Evolutionary conservation across 352 stramenopile species (phyloP), one percentile per base, ranked within the genome.

Genomic region (Pythium graminicola): DNA sequence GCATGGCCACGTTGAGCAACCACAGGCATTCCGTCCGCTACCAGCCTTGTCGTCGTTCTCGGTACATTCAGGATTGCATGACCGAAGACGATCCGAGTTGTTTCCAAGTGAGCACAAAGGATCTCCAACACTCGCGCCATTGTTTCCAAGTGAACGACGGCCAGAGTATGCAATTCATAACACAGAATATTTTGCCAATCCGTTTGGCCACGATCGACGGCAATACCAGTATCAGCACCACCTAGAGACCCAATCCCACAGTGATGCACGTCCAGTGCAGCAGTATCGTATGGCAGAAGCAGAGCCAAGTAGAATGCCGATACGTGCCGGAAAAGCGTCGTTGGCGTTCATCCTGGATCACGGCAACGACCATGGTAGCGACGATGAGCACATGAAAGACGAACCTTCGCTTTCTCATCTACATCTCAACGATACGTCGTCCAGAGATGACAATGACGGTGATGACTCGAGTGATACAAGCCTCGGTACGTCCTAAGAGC

Each of bases 311-410:
- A n/a, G 40, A n/a, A 45, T 46, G n/a, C 52, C 52, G 23, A 14
- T 29, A 31, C 50, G 46, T 48, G 45, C 48, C 1, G 54, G 46
- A 17, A 71, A 71, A 19, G 60, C 54, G 14, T 71, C 64, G 27
- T 31, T 71, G 16, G 56, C 64, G 26, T 71, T 71, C 40, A 71
- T 71, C 26, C 47, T 71, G 3, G 64, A 54, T 50, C 31, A 58
- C 24, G 33, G 27, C 22, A 35, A 45, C 13, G 35, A 41, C 4
- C 33, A 33, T 19, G 28, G 28, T 19, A 35, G 48, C n/a, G 28
- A 35, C 31, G 48, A 44, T 20, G 17, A 64, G 11, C 29, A 36
- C 22, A 50, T 42, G 6, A 41, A 52, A 16, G 20, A 38, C n/a
- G 46, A 62, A 33, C 40, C 26, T 9, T 41, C 54, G 11, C 45